phyloP scores from a whole-genome alignment of 1,284 basidiomycete species.

The Cerrena zonata region DNA sequence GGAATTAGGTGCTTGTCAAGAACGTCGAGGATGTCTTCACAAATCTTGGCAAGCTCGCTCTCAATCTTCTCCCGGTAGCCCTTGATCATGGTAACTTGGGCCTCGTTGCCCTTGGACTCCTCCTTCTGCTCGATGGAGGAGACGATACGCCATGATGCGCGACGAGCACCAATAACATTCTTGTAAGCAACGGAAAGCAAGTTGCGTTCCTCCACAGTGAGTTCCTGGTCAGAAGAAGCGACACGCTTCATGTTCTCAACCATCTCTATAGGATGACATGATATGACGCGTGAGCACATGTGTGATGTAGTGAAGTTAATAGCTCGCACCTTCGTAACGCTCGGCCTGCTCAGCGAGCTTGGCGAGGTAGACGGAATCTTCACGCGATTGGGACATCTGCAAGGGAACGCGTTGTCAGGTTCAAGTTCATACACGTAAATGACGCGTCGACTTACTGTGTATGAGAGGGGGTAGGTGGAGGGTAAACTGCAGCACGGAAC shows the following conservation, averaged over 20 bases:
- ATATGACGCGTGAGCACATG: constrained; percentile 14
- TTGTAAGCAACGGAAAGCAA: constrained; percentile 99
- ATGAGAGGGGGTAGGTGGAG: constrained; percentile 15
- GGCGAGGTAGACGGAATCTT: constrained; percentile 98
- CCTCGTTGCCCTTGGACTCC: constrained; percentile 98
- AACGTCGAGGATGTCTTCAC: constrained; percentile 98
- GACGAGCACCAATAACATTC: constrained; percentile 99
- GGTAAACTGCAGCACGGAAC: constrained; percentile 17
- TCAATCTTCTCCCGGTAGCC: constrained; percentile 98
- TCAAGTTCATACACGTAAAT: constrained; percentile 16
- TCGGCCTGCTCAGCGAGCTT: constrained; percentile 99
- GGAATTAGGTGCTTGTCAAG: constrained; percentile 99
- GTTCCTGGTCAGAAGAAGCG: constrained; percentile 93
- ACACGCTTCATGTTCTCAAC: constrained; percentile 99
- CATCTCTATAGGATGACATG: constrained; percentile 69
- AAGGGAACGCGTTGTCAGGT: constrained; percentile 6
- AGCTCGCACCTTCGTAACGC: constrained; percentile 93
- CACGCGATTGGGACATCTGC: constrained; percentile 81
- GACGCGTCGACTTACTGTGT: constrained; percentile 34
- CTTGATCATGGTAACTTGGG: constrained; percentile 98
- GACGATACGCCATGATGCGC: constrained; percentile 98
- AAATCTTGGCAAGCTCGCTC: constrained; percentile 96
- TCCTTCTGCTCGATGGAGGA: constrained; percentile 99
- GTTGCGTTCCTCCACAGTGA: constrained; percentile 99
- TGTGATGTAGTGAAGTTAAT: constrained; percentile 20